These are phyloP conservation scores for Euryodendron excelsum DNA, from an alignment of 148 eudicot genomes.

Conservation along the genomic window DNA sequence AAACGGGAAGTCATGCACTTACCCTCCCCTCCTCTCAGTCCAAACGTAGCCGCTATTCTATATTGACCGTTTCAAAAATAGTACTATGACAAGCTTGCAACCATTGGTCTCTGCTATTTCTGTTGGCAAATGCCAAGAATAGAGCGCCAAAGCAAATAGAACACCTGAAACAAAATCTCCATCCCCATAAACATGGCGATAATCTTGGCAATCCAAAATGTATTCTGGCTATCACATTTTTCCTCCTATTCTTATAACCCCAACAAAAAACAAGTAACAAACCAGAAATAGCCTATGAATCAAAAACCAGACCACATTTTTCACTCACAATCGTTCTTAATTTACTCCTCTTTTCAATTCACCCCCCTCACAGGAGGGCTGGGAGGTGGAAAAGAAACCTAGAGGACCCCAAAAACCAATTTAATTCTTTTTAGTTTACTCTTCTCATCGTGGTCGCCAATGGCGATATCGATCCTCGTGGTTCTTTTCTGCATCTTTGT, in stretches of 20 bases:
- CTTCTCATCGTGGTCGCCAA: background rate
- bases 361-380: slow-evolving; percentile 10
- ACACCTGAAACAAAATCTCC: background rate
- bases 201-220: background rate
- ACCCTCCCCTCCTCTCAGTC: no score
- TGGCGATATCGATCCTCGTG: slow-evolving; percentile 23
- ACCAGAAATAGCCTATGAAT: background rate
- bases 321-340: background rate
- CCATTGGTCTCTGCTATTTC: background rate
- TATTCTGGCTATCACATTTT: background rate
- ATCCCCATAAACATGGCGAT: slow-evolving; percentile 12
- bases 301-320: background rate
- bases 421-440: background rate
- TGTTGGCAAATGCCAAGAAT: background rate
- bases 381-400: slow-evolving; percentile 8
- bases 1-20: no score
- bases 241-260: background rate
- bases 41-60: no score
- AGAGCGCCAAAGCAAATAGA: background rate
- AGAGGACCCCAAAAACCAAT: background rate
- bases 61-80: slow-evolving; percentile 7
- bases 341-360: background rate
- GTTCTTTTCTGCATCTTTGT: slow-evolving; percentile 19
- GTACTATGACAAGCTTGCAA: background rate
- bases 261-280: background rate